phyloP scores from a whole-genome alignment of 495 filamentous ascomycete species.

The Penicillium maclennaniae region DNA sequence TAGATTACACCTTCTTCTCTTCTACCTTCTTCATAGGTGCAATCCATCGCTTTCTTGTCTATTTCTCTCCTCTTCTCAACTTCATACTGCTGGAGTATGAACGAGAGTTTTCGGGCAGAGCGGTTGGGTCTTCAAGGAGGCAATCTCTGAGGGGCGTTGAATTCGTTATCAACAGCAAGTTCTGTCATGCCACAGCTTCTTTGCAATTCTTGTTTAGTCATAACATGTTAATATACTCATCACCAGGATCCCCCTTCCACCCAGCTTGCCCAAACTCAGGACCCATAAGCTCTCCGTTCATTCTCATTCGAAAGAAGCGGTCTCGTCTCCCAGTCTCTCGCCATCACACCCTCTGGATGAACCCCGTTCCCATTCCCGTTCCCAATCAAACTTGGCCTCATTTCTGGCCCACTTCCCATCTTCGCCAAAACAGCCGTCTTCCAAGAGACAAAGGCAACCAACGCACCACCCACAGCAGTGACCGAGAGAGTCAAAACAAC shows the following conservation, averaged over 20 bases:
- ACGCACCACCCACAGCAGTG: conserved; percentile 51
- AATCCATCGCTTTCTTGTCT: too few relatives aligned
- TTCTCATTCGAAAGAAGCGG: conserved; percentile 5
- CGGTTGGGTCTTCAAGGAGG: too few relatives aligned
- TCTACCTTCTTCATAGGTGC: too few relatives aligned
- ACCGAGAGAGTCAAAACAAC: conserved; percentile 58
- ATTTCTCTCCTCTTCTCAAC: too few relatives aligned
- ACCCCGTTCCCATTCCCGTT: not conserved
- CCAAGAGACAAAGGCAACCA: conserved; percentile 59
- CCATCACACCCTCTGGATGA: not conserved
- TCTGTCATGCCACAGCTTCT: too few relatives aligned
- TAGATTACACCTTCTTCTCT: too few relatives aligned
- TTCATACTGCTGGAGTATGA: too few relatives aligned
- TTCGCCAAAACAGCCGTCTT: conserved; percentile 15
- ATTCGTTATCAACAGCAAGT: too few relatives aligned
- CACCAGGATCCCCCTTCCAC: not conserved
- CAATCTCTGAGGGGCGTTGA: too few relatives aligned
- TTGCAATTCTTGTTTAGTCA: too few relatives aligned
- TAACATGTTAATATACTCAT: not conserved
- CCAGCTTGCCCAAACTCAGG: not conserved
- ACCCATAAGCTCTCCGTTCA: conserved; percentile 4
- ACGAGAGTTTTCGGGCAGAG: too few relatives aligned
- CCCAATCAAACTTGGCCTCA: not conserved
- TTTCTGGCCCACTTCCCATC: not conserved
- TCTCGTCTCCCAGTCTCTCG: conserved; percentile 9